Percentiles rank a stretch among this genome's conserved stretches.
These are phyloP conservation scores for Nasturtium officinale DNA, from an alignment of 345 rosid genomes.

Conservation along the genomic window DNA sequence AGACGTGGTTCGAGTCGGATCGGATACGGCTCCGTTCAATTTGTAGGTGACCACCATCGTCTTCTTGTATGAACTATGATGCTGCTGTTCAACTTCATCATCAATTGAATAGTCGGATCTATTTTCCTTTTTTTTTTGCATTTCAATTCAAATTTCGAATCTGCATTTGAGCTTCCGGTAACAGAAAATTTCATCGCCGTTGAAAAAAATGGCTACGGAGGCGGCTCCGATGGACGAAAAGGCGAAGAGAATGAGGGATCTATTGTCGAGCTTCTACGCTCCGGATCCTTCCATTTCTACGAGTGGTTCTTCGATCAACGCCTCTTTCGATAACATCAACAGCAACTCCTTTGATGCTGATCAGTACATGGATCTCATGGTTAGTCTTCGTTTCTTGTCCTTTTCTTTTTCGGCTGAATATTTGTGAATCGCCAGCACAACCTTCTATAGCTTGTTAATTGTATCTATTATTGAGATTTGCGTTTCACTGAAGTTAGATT, in stretches of 20 bases:
- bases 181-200: constrained; percentile 2
- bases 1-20: constrained; percentile 9
- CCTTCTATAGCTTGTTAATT: not conserved
- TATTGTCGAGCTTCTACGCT: constrained; percentile 91
- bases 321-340: constrained; percentile 80
- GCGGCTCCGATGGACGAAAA: constrained; percentile 87
- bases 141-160: constrained; percentile 1
- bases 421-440: not conserved
- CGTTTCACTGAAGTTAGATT: constrained; percentile 11
- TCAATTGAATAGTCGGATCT: constrained; percentile 25
- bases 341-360: constrained; percentile 78
- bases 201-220: constrained; percentile 61
- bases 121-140: not conserved
- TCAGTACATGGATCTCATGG: constrained; percentile 94
- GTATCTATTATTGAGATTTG: constrained; percentile 1
- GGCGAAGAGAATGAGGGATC: constrained; percentile 99
- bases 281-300: constrained; percentile 80
- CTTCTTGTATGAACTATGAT: too few species aligned
- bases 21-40: constrained; percentile 8
- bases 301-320: constrained; percentile 45
- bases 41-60: not conserved
- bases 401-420: not conserved
- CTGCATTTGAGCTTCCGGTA: not conserved
- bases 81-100: not conserved
- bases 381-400: constrained; percentile 36